Evolutionary conservation across 257 asterid genomes (phyloP).

Genomic region (Vinca minor): DNA sequence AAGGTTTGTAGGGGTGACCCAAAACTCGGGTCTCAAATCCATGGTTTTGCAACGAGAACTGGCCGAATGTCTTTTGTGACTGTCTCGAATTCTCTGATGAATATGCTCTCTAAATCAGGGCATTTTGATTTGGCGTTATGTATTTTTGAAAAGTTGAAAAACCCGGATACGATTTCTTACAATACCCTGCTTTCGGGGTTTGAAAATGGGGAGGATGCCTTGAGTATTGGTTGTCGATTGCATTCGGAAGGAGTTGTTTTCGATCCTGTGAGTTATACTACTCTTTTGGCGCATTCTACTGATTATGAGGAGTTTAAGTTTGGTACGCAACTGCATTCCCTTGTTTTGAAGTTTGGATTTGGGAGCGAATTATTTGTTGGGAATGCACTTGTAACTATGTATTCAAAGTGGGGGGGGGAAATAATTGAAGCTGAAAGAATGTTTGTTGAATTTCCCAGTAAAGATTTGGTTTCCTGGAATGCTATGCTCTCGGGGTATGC

Average conservation of each 20-base stretch:
- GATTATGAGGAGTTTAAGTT: constrained; percentile 40
- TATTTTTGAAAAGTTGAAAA: constrained; percentile 37
- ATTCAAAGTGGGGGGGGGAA: constrained; percentile 55
- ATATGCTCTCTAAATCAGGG: constrained; percentile 57
- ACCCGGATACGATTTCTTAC: constrained; percentile 72
- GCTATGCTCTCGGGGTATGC: constrained; percentile 79
- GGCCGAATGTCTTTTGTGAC: constrained; percentile 34
- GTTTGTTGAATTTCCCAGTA: constrained; percentile 43
- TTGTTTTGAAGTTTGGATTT: constrained; percentile 46
- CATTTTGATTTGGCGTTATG: constrained; percentile 36
- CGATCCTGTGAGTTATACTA: constrained; percentile 65
- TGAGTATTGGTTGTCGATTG: constrained; percentile 48
- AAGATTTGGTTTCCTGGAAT: constrained; percentile 88
- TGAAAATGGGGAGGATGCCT: constrained; percentile 43
- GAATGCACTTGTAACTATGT: constrained; percentile 70
- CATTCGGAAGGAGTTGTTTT: constrained; percentile 46
- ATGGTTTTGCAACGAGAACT: constrained; percentile 45
- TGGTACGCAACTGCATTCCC: constrained; percentile 58
- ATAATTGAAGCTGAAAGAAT: constrained; percentile 50
- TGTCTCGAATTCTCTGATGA: constrained; percentile 81
- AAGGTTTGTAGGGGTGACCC: constrained; percentile 55
- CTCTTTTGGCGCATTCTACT: constrained; percentile 57
- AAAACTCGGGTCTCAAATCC: constrained; percentile 53
- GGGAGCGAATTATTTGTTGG: constrained; percentile 49
- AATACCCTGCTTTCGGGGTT: constrained; percentile 75